Evolutionary conservation across 1,139 yeast genomes (phyloP), one percentile per base, ranked within the genome.

Genomic region (Taphrina flavorubra): DNA sequence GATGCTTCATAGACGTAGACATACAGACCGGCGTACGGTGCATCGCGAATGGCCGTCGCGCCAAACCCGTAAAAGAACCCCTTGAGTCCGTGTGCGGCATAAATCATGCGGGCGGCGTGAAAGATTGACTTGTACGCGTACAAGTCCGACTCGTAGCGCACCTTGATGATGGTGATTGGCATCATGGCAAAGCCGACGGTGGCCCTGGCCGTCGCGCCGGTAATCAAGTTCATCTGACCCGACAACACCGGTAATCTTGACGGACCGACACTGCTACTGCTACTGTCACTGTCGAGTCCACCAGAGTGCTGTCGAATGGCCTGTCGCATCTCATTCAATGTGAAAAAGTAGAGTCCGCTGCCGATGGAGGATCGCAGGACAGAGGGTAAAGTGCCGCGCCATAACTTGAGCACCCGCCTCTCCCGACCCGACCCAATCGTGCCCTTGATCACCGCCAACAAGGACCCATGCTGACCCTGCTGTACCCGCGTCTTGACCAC

Each of bases 81-180:
- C 25, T 79, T 77, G 0, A 86, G 31, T 1, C 90, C 86, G 69
- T 84, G 83, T 1, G 77, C 76, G 14, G 74, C 69, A 70, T 84
- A 86, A 3, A 92, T 89, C 13, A 86, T 85, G 53, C 76, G 79
- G 0, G 85, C 77, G 0, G 97, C 95, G 61, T 86, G 87, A 40
- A 77, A 74, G 75, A 94, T 77, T 14, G 96, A 86, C 56, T 80
- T 82, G 77, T 92, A 92, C 62, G 84, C 79, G 78, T 90, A 92
- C 70, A 88, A 74, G 67, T 88, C 88, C 31, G 73, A 71, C 60
- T 69, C 57, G 75, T 85, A 92, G 58, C 98, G 82, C 11, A 96
- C 95, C 76, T 94, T 94, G 60, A 94, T 79, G n/a, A 94, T 87
- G 0, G 99, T 94, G n/a, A 94, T 85, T 0, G 99, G 99, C 99